These are phyloP conservation scores for Globisporangium perplexum DNA, from an alignment of 352 stramenopile species.

Conservation along the genomic window DNA sequence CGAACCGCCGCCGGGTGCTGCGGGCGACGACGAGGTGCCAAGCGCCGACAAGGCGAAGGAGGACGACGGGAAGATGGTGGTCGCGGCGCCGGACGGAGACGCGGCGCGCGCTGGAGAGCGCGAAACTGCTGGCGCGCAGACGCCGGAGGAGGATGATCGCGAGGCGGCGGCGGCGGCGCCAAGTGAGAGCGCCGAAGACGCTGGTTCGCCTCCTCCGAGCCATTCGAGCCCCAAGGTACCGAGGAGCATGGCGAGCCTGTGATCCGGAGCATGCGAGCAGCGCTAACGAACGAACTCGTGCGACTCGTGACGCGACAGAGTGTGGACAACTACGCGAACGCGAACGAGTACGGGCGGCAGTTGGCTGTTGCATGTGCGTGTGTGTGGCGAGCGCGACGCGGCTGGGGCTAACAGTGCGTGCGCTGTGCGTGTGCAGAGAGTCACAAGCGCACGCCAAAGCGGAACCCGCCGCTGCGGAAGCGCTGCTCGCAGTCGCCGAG, in stretches of 20 bases:
- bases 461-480: background rate
- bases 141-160: too few species aligned
- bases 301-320: background rate
- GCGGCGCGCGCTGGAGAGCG: too few species aligned
- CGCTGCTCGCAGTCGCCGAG: background rate
- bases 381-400: background rate
- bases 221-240: background rate
- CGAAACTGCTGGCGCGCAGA: slow-evolving; percentile 14
- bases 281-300: background rate
- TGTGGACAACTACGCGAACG: background rate
- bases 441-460: background rate
- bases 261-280: too few species aligned
- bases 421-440: background rate
- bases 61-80: too few species aligned
- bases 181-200: background rate
- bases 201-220: background rate
- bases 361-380: background rate
- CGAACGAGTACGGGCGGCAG: background rate
- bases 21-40: slow-evolving; percentile 12
- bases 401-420: too few species aligned
- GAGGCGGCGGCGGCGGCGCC: slow-evolving; percentile 47
- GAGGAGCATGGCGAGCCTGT: background rate
- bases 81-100: too few species aligned
- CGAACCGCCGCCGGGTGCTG: slow-evolving; percentile 16
- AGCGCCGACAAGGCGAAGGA: too few species aligned